Conservation (phyloP, 345 rosid species). For the Melastoma malabathricum region DNA sequence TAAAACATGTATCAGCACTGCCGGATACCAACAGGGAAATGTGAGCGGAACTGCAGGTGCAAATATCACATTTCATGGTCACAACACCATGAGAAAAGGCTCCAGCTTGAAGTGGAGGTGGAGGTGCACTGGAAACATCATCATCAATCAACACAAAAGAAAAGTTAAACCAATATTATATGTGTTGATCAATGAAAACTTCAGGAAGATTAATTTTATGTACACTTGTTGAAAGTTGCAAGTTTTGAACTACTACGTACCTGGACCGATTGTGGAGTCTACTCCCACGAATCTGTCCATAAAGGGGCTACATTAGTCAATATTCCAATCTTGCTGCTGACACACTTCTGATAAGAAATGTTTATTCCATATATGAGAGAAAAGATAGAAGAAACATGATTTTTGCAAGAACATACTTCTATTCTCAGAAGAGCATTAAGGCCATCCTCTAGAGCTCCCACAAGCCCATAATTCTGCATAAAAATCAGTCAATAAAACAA, state of each 20-base stretch:
- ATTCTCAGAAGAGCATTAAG: slow-evolving; percentile 83
- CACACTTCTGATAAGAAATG: not conserved
- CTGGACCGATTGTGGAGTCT: slow-evolving; percentile 90
- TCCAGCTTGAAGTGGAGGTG: slow-evolving; percentile 99
- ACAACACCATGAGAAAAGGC: slow-evolving; percentile 95
- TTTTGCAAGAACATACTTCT: slow-evolving; percentile 53
- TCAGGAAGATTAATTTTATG: not conserved
- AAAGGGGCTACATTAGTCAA: slow-evolving; percentile 4
- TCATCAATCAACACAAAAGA: not conserved
- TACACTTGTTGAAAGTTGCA: not conserved
- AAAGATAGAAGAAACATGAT: slow-evolving; percentile 1
- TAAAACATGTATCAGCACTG: slow-evolving; percentile 94
- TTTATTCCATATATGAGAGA: not conserved
- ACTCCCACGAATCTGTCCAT: slow-evolving; percentile 81
- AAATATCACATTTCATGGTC: slow-evolving; percentile 95
- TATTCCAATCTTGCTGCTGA: not conserved
- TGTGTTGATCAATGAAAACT: not conserved
- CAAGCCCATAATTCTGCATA: slow-evolving; percentile 50
- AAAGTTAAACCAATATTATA: not conserved
- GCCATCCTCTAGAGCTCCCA: slow-evolving; percentile 82
- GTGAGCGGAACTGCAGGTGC: slow-evolving; percentile 83
- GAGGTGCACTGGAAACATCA: slow-evolving; percentile 73
- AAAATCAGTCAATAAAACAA: slow-evolving; percentile 9
- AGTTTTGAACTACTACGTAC: slow-evolving; percentile 25
- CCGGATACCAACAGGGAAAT: slow-evolving; percentile 92